Conservation (phyloP, 2,329 filamentous ascomycete species). For the Penicillium freii region DNA sequence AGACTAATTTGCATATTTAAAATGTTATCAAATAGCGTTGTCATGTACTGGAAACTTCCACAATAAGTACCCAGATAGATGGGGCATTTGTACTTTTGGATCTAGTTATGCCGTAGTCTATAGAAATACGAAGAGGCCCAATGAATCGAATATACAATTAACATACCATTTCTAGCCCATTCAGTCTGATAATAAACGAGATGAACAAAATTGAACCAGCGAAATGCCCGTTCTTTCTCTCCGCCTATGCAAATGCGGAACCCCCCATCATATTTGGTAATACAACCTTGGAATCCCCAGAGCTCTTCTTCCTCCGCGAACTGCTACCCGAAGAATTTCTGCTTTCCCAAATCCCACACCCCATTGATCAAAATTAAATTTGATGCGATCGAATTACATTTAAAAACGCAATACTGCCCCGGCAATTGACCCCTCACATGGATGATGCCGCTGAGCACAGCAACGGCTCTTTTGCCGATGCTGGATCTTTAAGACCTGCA, state of each 20-base stretch:
- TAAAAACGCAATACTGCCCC: background rate
- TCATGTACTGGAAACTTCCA: background rate
- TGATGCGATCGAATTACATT: background rate
- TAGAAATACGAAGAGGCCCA: background rate
- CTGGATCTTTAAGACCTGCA: conserved; percentile 33
- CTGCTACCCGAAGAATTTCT: background rate
- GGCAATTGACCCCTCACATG: conserved; percentile 15
- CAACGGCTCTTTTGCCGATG: conserved; percentile 35
- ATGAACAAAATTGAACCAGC: background rate
- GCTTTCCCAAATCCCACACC: background rate
- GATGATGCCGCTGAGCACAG: conserved; percentile 22
- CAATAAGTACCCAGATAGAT: background rate
- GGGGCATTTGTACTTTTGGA: background rate
- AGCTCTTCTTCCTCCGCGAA: background rate
- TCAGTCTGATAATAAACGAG: background rate
- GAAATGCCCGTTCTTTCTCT: background rate
- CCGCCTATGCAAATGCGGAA: conserved; percentile 8
- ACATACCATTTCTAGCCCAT: background rate
- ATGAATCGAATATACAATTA: background rate
- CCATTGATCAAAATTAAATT: background rate
- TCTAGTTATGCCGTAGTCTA: background rate
- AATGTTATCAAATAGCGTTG: background rate
- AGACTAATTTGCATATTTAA: accelerated
- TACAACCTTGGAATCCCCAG: background rate
- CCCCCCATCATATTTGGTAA: conserved; percentile 6